Evolutionary conservation across 768 basidiomycete genomes (phyloP).

Genomic region (Phaffia tasmanica): DNA sequence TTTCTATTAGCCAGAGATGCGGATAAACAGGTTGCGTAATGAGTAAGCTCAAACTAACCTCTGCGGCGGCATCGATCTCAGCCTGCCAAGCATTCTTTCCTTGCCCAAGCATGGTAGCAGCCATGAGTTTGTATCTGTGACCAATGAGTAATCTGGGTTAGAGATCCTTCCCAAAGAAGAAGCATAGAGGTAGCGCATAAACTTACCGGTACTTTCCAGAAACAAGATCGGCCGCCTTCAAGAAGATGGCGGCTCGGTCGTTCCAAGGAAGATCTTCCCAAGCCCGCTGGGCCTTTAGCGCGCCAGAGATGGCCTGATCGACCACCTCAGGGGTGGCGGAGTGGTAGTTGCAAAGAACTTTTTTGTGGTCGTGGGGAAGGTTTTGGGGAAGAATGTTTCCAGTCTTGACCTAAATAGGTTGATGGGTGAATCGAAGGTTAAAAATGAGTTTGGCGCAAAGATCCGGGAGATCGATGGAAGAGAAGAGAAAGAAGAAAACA

Average conservation of each 20-base stretch:
- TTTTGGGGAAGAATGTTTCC: constrained; percentile 62
- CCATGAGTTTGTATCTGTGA: constrained; percentile 85
- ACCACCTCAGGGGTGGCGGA: constrained; percentile 72
- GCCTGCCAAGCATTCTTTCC: constrained; percentile 99
- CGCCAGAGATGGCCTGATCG: constrained; percentile 67
- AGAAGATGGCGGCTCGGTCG: constrained; percentile 93
- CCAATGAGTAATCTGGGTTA: background rate
- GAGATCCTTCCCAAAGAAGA: background rate
- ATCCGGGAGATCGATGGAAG: background rate
- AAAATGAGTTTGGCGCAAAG: background rate
- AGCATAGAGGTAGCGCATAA: background rate
- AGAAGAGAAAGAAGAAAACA: background rate
- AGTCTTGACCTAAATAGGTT: constrained; percentile 57
- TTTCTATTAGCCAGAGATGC: background rate
- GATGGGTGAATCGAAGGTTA: background rate
- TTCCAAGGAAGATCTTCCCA: constrained; percentile 97
- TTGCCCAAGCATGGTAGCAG: constrained; percentile 95
- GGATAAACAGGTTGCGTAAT: background rate
- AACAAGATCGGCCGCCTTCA: constrained; percentile 92
- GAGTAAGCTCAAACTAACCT: constrained; percentile 48
- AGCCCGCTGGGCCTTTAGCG: constrained; percentile 67
- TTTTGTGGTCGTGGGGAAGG: constrained; percentile 52
- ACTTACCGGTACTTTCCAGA: constrained; percentile 54
- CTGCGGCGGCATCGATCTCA: constrained; percentile 97
- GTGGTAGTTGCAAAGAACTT: constrained; percentile 71